Base-by-base conservation (phyloP, 192 early-diverging fungal genomes). In the Linnemannia hyalina region DNA sequence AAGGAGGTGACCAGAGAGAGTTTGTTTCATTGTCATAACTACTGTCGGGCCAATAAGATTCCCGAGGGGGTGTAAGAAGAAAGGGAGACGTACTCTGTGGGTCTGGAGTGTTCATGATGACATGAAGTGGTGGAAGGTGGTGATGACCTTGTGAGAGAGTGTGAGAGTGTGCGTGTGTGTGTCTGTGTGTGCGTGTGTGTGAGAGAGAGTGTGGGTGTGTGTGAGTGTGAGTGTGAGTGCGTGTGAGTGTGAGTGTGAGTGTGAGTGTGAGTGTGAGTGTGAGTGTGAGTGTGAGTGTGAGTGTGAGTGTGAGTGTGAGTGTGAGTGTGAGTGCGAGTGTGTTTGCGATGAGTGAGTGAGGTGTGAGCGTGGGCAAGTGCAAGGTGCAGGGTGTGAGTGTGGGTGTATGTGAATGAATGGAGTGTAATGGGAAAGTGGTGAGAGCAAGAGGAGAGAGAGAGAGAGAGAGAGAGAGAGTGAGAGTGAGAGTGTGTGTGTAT, bases 61-160 rank as follows among this genome's bases (percentile, higher is more conserved):
- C n/a, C 22, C 55, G 7, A 57, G 55, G 55, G n/a, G n/a, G 23
- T 52, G 52, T 4, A 10, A 60, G 26, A 65, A 15, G 60, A 65
- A 15, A 23, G 23, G 11, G 13, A 32, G 60, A 65, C 60, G 60
- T 65, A 65, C 60, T 65, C 0, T 65, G 60, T 32, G 60, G 29
- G 60, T 65, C 29, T 11, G 29, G 60, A 65, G 60, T 65, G 60
- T 65, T 65, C 60, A 65, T 65, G 60, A 65, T 65, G 60, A 65
- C 60, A 65, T 65, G n/a, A 65, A 65, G 29, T 26, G 57, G 9
- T 10, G 8, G 26, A 2, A 32, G 29, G n/a, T 7, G 15, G 11
- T 4, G 29, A 15, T 15, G 60, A 13, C 35, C 11, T 6, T 11
- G 26, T 10, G 60, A 65, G 26, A 1, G 9, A 32, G 26, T 29